A percentile compares a stretch with the other conserved stretches of the same genome.
These are phyloP conservation scores for Aspergillus ruber DNA, from an alignment of 2,329 filamentous ascomycete genomes.

Conservation along the genomic window DNA sequence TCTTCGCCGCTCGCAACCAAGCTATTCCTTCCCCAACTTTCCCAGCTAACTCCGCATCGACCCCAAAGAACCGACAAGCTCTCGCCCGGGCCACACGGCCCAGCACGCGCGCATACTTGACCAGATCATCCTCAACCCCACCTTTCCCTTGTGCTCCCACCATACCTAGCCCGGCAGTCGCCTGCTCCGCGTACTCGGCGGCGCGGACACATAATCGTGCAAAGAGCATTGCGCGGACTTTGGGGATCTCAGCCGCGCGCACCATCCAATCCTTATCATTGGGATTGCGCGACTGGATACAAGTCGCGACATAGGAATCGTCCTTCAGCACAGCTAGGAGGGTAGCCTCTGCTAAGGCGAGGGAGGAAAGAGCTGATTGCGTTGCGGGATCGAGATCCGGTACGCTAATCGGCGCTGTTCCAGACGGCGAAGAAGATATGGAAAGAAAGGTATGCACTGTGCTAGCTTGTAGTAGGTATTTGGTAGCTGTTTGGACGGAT, in stretches of 20 bases:
- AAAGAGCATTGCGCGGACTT: constrained; percentile 81
- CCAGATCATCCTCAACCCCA: constrained; percentile 56
- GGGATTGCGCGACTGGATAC: constrained; percentile 74
- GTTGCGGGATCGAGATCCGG: constrained; percentile 43
- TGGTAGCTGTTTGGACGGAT: constrained; percentile 68
- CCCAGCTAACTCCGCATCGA: constrained; percentile 77
- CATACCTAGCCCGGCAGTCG: constrained; percentile 47
- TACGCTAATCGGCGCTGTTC: constrained; percentile 16
- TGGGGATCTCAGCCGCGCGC: constrained; percentile 76
- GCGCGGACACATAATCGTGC: constrained; percentile 82
- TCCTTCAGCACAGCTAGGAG: constrained; percentile 87
- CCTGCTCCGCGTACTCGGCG: constrained; percentile 76
- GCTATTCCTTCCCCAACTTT: constrained; percentile 79
- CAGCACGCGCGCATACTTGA: constrained; percentile 70
- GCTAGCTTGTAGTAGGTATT: constrained; percentile 69
- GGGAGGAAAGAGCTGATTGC: constrained; percentile 39
- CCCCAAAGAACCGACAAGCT: constrained; percentile 82
- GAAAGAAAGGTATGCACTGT: constrained; percentile 70
- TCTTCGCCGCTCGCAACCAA: constrained; percentile 73
- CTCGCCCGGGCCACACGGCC: constrained; percentile 70
- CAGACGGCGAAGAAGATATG: constrained; percentile 42
- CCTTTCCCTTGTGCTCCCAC: constrained; percentile 22
- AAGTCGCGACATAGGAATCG: constrained; percentile 79
- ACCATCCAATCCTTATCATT: constrained; percentile 96
- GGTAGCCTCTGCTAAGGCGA: constrained; percentile 81